Conservation (phyloP, 768 basidiomycete genomes). For the Kwoniella botswanensis region DNA sequence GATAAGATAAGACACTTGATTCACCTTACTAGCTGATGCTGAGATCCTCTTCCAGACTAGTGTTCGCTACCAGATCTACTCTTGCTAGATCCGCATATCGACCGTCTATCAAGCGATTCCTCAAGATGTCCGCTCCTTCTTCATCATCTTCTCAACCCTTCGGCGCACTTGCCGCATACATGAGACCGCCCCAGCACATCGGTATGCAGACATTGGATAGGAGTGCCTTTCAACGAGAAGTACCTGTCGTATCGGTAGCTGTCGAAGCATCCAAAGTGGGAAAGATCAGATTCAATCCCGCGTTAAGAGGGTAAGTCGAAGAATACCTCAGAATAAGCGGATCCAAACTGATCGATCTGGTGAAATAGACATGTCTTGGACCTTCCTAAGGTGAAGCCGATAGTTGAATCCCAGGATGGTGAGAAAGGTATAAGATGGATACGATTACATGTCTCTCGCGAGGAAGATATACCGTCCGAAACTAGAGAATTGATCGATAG, state of each 20-base stretch:
- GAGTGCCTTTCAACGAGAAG: slow-evolving; percentile 67
- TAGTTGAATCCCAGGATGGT: slow-evolving; percentile 22
- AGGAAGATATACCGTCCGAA: slow-evolving; percentile 71
- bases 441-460: slow-evolving; percentile 59
- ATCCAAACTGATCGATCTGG: not conserved
- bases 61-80: not conserved
- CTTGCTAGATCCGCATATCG: not conserved
- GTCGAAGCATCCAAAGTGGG: slow-evolving; percentile 67
- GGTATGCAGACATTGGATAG: slow-evolving; percentile 64
- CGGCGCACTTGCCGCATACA: slow-evolving; percentile 11
- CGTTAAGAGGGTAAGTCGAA: slow-evolving; percentile 42
- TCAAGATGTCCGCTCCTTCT: slow-evolving; percentile 20
- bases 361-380: slow-evolving; percentile 33
- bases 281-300: slow-evolving; percentile 57
- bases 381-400: slow-evolving; percentile 33
- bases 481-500: slow-evolving; percentile 65
- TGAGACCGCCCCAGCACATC: slow-evolving; percentile 62
- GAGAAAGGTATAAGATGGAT: slow-evolving; percentile 19
- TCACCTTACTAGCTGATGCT: slow-evolving; percentile 4
- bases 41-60: not conserved
- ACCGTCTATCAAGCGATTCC: not conserved
- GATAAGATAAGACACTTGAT: not conserved
- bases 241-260: slow-evolving; percentile 72
- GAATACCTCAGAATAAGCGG: no score
- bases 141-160: slow-evolving; percentile 16